Evolutionary conservation across 192 early-diverging fungal genomes (phyloP).

Genomic region (Funneliformis mosseae): DNA sequence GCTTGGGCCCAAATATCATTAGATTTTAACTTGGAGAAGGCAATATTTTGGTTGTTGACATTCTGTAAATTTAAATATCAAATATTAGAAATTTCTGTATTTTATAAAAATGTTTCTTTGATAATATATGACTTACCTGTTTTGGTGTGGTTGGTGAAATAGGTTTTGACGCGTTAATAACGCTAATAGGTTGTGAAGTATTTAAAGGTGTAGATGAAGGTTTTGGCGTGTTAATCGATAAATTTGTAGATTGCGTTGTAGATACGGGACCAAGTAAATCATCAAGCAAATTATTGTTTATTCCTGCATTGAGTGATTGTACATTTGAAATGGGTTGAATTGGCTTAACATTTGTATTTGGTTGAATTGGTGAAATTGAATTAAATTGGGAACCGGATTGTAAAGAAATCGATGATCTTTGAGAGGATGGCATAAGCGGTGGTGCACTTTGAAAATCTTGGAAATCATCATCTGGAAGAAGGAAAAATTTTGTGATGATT

Average conservation of each 20-base stretch:
- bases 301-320: not conserved
- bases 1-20: conserved; percentile 66
- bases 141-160: conserved; percentile 24
- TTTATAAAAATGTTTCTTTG: not conserved
- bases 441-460: conserved; percentile 68
- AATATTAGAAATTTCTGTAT: not conserved
- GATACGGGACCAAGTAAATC: conserved; percentile 25
- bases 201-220: conserved; percentile 16
- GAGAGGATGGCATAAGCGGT: conserved; percentile 35
- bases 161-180: conserved; percentile 15
- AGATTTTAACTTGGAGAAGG: conserved; percentile 38
- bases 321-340: conserved; percentile 3
- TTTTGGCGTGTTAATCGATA: conserved; percentile 15
- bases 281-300: conserved; percentile 30
- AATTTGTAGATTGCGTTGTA: conserved; percentile 34
- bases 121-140: not conserved
- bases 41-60: conserved; percentile 9
- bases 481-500: conserved; percentile 40
- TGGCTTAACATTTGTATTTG: conserved; percentile 36
- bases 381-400: conserved; percentile 16
- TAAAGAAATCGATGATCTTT: conserved; percentile 35
- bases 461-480: conserved; percentile 57
- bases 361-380: conserved; percentile 37
- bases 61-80: not conserved
- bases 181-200: not conserved